Conservation (phyloP, 2,329 filamentous ascomycete species). For the Tolypocladium capitatum region DNA sequence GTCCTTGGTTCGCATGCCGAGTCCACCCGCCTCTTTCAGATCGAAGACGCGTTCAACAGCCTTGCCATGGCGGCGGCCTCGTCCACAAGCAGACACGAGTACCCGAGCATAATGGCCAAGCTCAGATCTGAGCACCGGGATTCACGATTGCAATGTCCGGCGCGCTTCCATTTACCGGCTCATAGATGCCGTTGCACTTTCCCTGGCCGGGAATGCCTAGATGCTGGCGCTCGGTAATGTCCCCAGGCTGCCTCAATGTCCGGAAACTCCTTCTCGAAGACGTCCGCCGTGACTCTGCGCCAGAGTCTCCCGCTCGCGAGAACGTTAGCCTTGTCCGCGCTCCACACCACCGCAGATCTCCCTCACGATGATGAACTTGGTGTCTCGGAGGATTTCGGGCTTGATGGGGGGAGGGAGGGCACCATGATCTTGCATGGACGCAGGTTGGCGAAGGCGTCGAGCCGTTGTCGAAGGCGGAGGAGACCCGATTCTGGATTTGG, state of each 20-base stretch:
- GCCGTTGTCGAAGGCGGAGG: constrained; percentile 23
- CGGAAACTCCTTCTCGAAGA: constrained; percentile 28
- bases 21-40: constrained; percentile 21
- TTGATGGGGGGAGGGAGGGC: constrained; percentile 31
- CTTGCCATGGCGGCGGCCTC: constrained; percentile 52
- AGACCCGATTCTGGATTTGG: constrained; percentile 32
- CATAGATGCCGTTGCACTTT: constrained; percentile 58
- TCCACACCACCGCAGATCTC: constrained; percentile 38
- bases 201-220: constrained; percentile 23
- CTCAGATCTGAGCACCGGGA: constrained; percentile 61
- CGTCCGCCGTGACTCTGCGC: constrained; percentile 27
- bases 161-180: constrained; percentile 62
- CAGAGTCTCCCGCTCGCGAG: constrained; percentile 36
- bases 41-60: constrained; percentile 53
- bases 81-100: constrained; percentile 49
- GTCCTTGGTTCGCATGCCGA: constrained; percentile 48
- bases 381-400: constrained; percentile 26
- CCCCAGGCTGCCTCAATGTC: constrained; percentile 29
- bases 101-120: constrained; percentile 62
- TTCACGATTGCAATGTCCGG: constrained; percentile 65
- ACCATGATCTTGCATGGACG: constrained; percentile 33
- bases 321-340: constrained; percentile 39
- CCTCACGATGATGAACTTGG: constrained; percentile 34
- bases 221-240: constrained; percentile 31
- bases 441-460: constrained; percentile 36